Evolutionary conservation across 2,329 filamentous ascomycete species (phyloP), one percentile per base, ranked within the genome.

Genomic region (Passalora sequoiae): DNA sequence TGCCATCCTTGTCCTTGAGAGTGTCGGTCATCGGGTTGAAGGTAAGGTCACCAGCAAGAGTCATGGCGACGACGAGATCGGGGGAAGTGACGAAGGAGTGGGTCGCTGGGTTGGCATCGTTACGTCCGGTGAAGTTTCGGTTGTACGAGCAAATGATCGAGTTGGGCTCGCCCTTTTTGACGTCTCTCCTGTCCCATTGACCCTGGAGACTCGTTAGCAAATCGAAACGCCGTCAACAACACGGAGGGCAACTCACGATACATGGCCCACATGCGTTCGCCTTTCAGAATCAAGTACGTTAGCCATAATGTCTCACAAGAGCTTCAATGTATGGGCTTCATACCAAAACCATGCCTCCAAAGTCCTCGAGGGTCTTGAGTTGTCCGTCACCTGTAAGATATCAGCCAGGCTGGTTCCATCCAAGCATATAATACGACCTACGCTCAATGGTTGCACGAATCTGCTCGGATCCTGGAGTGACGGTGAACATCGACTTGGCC

Each of bases 101-200:
- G 39, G 89, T 95, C 43, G 88, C 88, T 29, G 89, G 89, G 78
- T 95, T 97, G 57, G 86, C 89, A 59, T 95, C 89, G 69, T 97
- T 97, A 66, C 92, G 88, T 56, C 91, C 91, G 50, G 91, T 97
- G 76, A 98, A 97, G 82, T 98, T 97, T 72, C 92, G 89, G 84
- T 98, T 98, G 83, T 96, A 98, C 20, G 92, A 97, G 35, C 89
- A 96, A 66, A 98, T 76, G 68, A 98, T 98, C 5, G 89, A 94
- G 82, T 98, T 98, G 62, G 89, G 75, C 60, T 86, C 83, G 56
- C 91, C 91, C 81, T 97, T 96, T 78, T 89, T 85, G 44, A 96
- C 88, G 59, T 97, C 91, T 6, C 74, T 76, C 58, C 92, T 85
- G 64, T 96, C 89, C 92, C 92, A 97, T 71, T 97, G 91, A 52